Evolutionary conservation across 257 asterid genomes (phyloP), one percentile per base, ranked within the genome.

Genomic region (Nicotiana sylvestris): DNA sequence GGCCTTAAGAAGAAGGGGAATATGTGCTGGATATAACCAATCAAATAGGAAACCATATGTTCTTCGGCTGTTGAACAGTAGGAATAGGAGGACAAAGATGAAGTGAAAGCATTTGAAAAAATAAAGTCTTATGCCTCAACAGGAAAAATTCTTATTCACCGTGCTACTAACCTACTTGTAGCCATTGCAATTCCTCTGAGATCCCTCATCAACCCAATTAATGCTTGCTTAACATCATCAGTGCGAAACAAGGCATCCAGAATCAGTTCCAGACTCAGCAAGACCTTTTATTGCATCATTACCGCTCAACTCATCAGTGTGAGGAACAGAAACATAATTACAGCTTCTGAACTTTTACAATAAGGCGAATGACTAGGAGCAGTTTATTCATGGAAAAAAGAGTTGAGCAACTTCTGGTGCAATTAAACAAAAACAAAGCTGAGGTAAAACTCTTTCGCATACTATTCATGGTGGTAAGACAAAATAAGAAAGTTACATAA

Each of bases 141-240:
- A 81, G 32, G 53, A 65, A 66, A 65, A 39, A 21, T 17, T 17
- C 55, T 9, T 65, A 33, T 32, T 53, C 32, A 81, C 35, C 13
- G 39, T 51, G 80, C 70, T 76, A 76, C 66, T 30, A 82, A 96
- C 99, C 95, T 93, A 85, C 88, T 94, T 68, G 99, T 96, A 55
- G 99, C 99, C 99, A 93, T 93, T 61, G 95, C 92, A 86, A 94
- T 87, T 60, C 99, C 99, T 87, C 99, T 90, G 53, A 96, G 92
- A 90, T 94, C 99, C 90, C 99, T 96, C 98, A 90, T 96, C 94
- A 96, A 86, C 77, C 99, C 99, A 85, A 94, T 91, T 78, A 96
- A 86, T 77, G 95, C 93, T 90, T 92, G 93, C 84, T 96, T 96
- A 74, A 94, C 98, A 76, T 89, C 86, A 83, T 96, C 98, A 27